Evolutionary conservation across 495 filamentous ascomycete species (phyloP).

Genomic region (Acidomyces sp.): DNA sequence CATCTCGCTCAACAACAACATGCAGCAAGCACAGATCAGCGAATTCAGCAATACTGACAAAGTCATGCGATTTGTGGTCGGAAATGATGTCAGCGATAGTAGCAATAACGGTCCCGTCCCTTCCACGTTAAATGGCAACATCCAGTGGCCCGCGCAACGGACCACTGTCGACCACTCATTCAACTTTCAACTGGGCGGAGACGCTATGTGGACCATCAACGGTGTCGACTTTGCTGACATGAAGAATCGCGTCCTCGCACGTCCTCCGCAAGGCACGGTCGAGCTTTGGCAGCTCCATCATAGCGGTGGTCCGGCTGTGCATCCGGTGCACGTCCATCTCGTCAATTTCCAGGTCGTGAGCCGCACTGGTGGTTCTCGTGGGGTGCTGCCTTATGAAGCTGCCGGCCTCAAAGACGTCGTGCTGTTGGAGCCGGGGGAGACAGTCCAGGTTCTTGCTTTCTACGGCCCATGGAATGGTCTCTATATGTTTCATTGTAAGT

Average conservation of each 20-base stretch:
- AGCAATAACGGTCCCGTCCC: conserved; percentile 28
- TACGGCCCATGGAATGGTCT: conserved; percentile 19
- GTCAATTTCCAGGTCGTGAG: conserved; percentile 43
- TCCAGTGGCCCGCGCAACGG: conserved; percentile 27
- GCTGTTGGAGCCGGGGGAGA: conserved; percentile 35
- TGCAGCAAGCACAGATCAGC: conserved; percentile 31
- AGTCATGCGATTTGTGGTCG: conserved; percentile 43
- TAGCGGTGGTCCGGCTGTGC: conserved; percentile 34
- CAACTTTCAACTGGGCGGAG: conserved; percentile 32
- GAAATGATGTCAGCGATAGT: conserved; percentile 27
- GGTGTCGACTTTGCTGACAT: conserved; percentile 39
- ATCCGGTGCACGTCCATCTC: conserved; percentile 47
- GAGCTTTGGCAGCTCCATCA: conserved; percentile 43
- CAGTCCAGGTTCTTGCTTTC: conserved; percentile 25
- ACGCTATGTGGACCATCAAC: conserved; percentile 36
- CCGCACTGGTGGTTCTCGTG: conserved; percentile 30
- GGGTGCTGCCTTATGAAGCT: conserved; percentile 36
- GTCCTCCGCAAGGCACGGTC: conserved; percentile 33
- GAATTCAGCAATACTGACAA: conserved; percentile 38
- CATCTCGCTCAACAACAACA: conserved; percentile 34
- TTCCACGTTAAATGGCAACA: conserved; percentile 20
- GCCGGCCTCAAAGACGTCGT: conserved; percentile 42
- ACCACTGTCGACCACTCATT: conserved; percentile 33
- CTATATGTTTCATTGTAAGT: conserved; percentile 17
- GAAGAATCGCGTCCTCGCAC: conserved; percentile 39